Evolutionary conservation across 2,329 filamentous ascomycete genomes (phyloP).

Genomic region (Fusarium illudens): DNA sequence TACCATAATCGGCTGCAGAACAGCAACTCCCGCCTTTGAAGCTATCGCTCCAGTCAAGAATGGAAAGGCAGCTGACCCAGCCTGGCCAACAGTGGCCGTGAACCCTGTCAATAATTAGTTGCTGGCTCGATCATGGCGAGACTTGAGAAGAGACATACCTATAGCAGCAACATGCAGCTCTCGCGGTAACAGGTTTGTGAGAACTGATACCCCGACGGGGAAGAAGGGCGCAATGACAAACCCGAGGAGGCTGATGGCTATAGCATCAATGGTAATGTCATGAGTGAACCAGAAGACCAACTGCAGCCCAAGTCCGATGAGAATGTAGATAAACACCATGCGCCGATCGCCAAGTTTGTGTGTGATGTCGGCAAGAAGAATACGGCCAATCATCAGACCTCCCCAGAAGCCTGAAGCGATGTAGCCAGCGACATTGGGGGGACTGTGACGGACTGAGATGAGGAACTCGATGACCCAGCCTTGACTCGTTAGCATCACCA

Average conservation of each 20-base stretch:
- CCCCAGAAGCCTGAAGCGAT: background rate
- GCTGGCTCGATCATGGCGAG: background rate
- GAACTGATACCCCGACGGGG: background rate
- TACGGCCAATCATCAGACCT: background rate
- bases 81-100: background rate
- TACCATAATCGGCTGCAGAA: slow-evolving; percentile 6
- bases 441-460: background rate
- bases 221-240: background rate
- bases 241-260: background rate
- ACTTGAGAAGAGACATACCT: background rate
- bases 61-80: slow-evolving; percentile 5
- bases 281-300: background rate
- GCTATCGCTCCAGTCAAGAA: slow-evolving; percentile 7
- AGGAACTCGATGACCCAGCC: background rate
- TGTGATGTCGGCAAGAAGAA: background rate
- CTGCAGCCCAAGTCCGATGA: background rate
- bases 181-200: background rate
- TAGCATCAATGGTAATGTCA: background rate
- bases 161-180: background rate
- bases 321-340: background rate
- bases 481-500: background rate
- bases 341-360: background rate
- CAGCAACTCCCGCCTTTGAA: background rate
- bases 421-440: background rate
- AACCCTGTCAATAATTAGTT: background rate